phyloP scores from a whole-genome alignment of 2,329 filamentous ascomycete genomes.

The Aspergillus ochraceoroseus region DNA sequence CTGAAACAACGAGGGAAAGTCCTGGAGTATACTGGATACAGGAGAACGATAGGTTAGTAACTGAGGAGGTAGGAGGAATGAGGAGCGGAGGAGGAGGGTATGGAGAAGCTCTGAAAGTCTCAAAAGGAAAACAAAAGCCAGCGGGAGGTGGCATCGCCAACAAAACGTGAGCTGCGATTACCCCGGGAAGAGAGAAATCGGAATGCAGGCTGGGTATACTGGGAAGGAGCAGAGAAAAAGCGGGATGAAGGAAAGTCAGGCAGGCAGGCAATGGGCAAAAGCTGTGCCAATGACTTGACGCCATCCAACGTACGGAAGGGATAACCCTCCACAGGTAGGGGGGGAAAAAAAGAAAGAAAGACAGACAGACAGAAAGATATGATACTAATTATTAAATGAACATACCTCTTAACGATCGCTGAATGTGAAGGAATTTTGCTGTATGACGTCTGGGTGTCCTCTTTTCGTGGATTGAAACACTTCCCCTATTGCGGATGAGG shows the following conservation, averaged over 20 bases:
- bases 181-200: conserved; percentile 12
- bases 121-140: conserved; percentile 9
- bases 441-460: conserved; percentile 18
- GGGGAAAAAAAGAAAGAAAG: no score
- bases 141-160: conserved; percentile 12
- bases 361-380: not conserved
- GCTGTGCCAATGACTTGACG: no score
- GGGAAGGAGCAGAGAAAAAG: conserved; percentile 15
- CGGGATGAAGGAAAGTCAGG: conserved; percentile 9
- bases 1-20: conserved; percentile 24
- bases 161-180: conserved; percentile 26
- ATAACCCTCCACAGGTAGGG: no score
- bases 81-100: conserved; percentile 6
- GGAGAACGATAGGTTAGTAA: conserved; percentile 21
- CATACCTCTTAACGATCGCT: conserved; percentile 19
- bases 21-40: conserved; percentile 18
- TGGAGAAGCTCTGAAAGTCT: not conserved
- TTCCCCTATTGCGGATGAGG: conserved; percentile 13
- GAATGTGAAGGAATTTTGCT: conserved; percentile 10
- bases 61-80: conserved; percentile 7
- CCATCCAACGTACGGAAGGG: no score
- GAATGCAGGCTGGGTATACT: conserved; percentile 13
- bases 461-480: conserved; percentile 18
- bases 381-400: not conserved
- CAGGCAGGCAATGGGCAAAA: no score